Percentiles rank a stretch among this genome's conserved stretches.
phyloP scores from a whole-genome alignment of 1,284 basidiomycete species.

The Xerocomus tenax region DNA sequence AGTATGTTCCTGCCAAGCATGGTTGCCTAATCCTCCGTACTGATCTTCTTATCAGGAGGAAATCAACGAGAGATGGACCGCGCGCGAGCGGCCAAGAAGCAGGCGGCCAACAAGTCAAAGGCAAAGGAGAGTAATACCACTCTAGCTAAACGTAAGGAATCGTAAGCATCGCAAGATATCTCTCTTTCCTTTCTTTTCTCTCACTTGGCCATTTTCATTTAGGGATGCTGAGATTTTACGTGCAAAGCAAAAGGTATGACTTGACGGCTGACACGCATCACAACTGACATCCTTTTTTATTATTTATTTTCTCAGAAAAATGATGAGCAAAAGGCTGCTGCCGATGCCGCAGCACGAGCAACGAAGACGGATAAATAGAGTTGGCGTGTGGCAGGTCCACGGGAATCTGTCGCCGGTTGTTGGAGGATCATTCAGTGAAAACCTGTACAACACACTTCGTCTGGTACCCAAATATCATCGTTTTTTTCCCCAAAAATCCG shows the following conservation, averaged over 20 bases:
- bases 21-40: neutral
- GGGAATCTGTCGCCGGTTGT: slow-evolving; percentile 11
- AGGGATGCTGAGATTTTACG: slow-evolving; percentile 68
- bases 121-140: slow-evolving; percentile 57
- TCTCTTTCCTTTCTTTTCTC: slow-evolving; percentile 15
- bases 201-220: slow-evolving; percentile 21
- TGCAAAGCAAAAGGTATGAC: slow-evolving; percentile 65
- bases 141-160: slow-evolving; percentile 64
- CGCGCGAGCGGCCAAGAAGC: slow-evolving; percentile 64
- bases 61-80: slow-evolving; percentile 74
- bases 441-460: slow-evolving; percentile 5
- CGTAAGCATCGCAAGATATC: slow-evolving; percentile 41
- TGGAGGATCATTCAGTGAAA: slow-evolving; percentile 17
- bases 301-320: slow-evolving; percentile 41
- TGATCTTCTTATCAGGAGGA: slow-evolving; percentile 47
- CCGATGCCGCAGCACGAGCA: slow-evolving; percentile 23
- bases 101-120: slow-evolving; percentile 46
- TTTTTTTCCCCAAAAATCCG: neutral
- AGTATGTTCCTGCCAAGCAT: slow-evolving; percentile 32
- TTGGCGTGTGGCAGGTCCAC: slow-evolving; percentile 17
- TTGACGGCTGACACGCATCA: slow-evolving; percentile 8
- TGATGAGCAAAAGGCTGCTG: slow-evolving; percentile 47
- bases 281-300: slow-evolving; percentile 6
- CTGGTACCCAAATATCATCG: slow-evolving; percentile 16
- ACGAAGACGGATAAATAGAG: slow-evolving; percentile 40